Evolutionary conservation across 129 eudicot species (phyloP), one percentile per base, ranked within the genome.

Genomic region (Chrysanthemum lavandulifolium): DNA sequence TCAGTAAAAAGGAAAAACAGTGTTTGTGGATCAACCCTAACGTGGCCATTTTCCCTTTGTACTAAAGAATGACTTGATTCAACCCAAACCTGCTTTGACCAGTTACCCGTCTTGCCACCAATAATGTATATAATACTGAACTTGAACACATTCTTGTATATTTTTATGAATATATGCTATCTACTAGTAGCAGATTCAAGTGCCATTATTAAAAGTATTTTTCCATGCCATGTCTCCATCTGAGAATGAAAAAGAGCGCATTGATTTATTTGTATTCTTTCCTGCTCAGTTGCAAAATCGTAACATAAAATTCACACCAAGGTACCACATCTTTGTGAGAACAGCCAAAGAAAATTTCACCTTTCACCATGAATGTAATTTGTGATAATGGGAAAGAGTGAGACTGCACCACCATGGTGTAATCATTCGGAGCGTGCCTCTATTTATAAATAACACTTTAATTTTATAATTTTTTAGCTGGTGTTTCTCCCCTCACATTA

Each of bases 211-310:
- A 6, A 6, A 40, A 55, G 23, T 4, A 55, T n/a, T 15, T 55
- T 1, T n/a, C 2, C 59, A 53, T 53, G 59, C 59, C 21, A 3
- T n/a, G 9, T 53, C 59, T 5, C 59, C 59, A 53, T 53, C 59
- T 53, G 18, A 13, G 59, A 53, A 53, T 53, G 1, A 55, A 55
- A 55, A 19, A 15, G 25, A 0, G 21, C 16, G 31, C 23, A 25
- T 1, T 25, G 18, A 36, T 70, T 54, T 55, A 16, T 56, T 71
- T 71, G 56, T 19, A 31, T 27, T 18, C 27, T 31, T 69, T 54
- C 63, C 18, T 53, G 48, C 50, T 8, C 16, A 25, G 58, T 68
- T 68, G 73, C 73, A 68, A 13, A 67, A 68, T 25, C 19, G 13
- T 68, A 50, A 50, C 48, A 3, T 13, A 23, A 50, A 13, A 25